These are phyloP conservation scores for Tetragonia tetragonoides DNA, from an alignment of 148 eudicot species.

Conservation along the genomic window DNA sequence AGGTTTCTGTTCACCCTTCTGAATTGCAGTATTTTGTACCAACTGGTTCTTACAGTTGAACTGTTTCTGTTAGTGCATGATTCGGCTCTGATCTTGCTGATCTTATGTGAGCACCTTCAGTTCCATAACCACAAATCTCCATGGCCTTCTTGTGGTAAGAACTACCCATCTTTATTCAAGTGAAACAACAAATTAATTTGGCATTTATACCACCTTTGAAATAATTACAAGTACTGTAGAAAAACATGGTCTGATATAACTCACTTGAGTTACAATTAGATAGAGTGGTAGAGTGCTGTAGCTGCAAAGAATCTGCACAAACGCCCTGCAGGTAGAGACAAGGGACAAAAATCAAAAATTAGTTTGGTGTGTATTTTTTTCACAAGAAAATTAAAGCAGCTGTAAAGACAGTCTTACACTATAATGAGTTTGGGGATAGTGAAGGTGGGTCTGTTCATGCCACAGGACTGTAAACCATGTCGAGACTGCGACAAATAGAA, in stretches of 20 bases:
- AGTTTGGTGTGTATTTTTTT: not conserved
- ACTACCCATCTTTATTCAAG: conserved; percentile 25
- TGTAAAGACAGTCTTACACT: conserved; percentile 12
- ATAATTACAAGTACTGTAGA: no score
- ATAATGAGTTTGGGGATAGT: conserved; percentile 18
- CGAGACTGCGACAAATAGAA: conserved; percentile 15
- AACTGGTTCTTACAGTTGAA: not conserved
- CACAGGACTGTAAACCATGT: conserved; percentile 17
- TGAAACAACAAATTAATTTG: not conserved
- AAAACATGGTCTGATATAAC: not conserved
- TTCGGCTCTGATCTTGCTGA: not conserved
- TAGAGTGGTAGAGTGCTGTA: conserved; percentile 64
- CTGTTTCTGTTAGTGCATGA: not conserved
- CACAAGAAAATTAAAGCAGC: not conserved
- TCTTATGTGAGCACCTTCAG: not conserved
- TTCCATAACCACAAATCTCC: conserved; percentile 12
- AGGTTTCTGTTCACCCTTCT: not conserved
- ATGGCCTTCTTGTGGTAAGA: conserved; percentile 26
- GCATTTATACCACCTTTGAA: not conserved
- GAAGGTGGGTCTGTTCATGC: conserved; percentile 17
- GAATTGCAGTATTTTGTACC: not conserved
- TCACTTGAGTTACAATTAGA: conserved; percentile 64
- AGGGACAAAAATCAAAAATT: not conserved
- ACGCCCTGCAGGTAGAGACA: conserved; percentile 31
- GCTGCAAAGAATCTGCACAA: conserved; percentile 54